A percentile compares a stretch with the other conserved stretches of the same genome.
Conservation (phyloP, 2,329 filamentous ascomycete species). For the Xylaria sp. region DNA sequence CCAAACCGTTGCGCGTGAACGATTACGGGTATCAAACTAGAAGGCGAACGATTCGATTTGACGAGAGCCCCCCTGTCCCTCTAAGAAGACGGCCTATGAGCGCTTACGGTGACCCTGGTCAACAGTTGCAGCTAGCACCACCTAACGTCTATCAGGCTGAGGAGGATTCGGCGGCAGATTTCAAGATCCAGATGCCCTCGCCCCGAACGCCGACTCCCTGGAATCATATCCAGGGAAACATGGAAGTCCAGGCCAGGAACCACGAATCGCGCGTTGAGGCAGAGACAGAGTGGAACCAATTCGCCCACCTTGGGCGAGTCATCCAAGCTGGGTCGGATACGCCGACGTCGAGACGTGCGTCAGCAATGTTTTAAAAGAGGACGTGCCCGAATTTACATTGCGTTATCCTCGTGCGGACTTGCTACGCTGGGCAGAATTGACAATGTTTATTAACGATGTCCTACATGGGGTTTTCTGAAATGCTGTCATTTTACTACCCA, state of each 20-base stretch:
- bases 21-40: constrained; percentile 13
- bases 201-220: constrained; percentile 38
- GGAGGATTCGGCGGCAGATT: constrained; percentile 19
- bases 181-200: constrained; percentile 40
- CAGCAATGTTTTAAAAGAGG: constrained; percentile 11
- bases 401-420: neutral
- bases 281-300: constrained; percentile 43
- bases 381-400: neutral
- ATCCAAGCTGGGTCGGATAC: constrained; percentile 28
- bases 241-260: constrained; percentile 41
- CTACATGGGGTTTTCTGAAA: neutral
- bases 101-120: neutral
- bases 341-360: neutral
- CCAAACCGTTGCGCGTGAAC: neutral
- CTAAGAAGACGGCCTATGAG: neutral
- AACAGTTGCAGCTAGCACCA: constrained; percentile 32
- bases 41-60: neutral
- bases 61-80: neutral
- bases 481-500: neutral
- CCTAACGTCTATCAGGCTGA: constrained; percentile 36
- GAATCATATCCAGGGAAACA: constrained; percentile 41
- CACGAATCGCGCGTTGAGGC: constrained; percentile 34
- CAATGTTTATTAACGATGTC: neutral
- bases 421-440: neutral
- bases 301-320: constrained; percentile 40